Percentiles rank a stretch among this genome's conserved stretches.
phyloP scores from a whole-genome alignment of 768 basidiomycete genomes.

The Sporobolomyces phaffii region DNA sequence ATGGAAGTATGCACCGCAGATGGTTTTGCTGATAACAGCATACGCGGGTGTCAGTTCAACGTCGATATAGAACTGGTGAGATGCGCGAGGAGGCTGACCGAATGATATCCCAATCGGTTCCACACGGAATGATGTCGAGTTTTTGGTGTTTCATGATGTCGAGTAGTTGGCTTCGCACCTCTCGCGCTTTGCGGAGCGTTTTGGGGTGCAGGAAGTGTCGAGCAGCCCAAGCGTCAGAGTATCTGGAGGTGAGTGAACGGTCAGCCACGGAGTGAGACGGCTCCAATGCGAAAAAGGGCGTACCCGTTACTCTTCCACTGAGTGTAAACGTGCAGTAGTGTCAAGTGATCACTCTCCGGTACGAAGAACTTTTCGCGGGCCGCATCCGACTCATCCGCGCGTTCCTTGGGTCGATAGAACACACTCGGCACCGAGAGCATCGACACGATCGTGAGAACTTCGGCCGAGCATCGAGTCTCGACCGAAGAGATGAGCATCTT shows the following conservation, averaged over 20 bases:
- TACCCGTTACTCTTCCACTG: constrained; percentile 97
- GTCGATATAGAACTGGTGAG: background rate
- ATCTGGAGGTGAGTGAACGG: constrained; percentile 51
- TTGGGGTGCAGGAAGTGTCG: constrained; percentile 96
- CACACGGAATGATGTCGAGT: constrained; percentile 82
- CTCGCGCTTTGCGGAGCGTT: constrained; percentile 83
- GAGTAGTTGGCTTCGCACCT: constrained; percentile 90
- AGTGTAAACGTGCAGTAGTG: constrained; percentile 88
- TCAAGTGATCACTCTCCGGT: constrained; percentile 94
- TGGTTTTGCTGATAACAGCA: constrained; percentile 68
- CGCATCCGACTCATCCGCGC: constrained; percentile 95
- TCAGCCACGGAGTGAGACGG: background rate
- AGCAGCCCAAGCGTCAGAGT: constrained; percentile 88
- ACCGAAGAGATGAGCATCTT: constrained; percentile 97
- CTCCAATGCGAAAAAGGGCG: constrained; percentile 43
- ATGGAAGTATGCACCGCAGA: constrained; percentile 96
- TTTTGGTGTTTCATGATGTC: constrained; percentile 99
- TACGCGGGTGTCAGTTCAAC: background rate
- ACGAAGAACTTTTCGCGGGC: constrained; percentile 98
- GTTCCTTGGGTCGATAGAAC: constrained; percentile 93
- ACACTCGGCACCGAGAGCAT: constrained; percentile 98
- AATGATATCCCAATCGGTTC: constrained; percentile 90
- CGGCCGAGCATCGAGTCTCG: constrained; percentile 83
- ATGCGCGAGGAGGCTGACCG: constrained; percentile 48
- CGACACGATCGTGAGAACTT: constrained; percentile 97